Base-by-base conservation (phyloP, 2,329 filamentous ascomycete species). In the Emericellopsis cladophorae region DNA sequence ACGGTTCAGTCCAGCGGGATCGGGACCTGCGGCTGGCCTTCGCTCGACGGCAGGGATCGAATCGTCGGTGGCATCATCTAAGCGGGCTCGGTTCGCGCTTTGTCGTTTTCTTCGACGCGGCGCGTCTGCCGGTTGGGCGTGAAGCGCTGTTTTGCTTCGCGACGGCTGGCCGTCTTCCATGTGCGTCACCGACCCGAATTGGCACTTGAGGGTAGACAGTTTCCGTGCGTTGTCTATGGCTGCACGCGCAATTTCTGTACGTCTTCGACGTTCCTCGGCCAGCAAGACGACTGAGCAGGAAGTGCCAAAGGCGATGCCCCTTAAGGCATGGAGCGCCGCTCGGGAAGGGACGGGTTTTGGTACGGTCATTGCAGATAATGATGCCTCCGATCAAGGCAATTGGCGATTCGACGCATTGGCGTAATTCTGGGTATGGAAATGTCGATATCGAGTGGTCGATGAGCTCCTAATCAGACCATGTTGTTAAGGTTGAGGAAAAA, bases 241-340 rank as follows among this genome's bases (percentile, higher is more conserved):
- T 16, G 67, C 59, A 36, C 62, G 61, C 29, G 70, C 64, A 36
- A 71, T 60, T 41, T 68, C 67, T 45, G 76, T 68, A 22, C 71
- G 67, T 43, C 70, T 68, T 44, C 72, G 65, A 37, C 71, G 70
- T 54, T 77, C 73, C 54, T 77, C 72, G 43, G 73, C 62, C 42
- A 77, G 58, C 22, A 73, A 53, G 39, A 68, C 65, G 42, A 76
- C 62, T 34, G 72, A 75, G 51, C 71, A 76, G 8, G 72, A 74
- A 2, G 72, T 76, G 39, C 72, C 73, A 14, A 77, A 56, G 42
- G 73, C 65, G 44, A 76, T 63, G 46, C 71, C 67, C 45, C 71
- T 70, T 31, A 77, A 67, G 44, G 71, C 67, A 54, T 70, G 67
- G 47, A 76, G 62, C 44, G 68, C 70, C 44, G 68, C 68, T 57